These are phyloP conservation scores for Leccinum subtestaceum DNA, from an alignment of 768 basidiomycete species.

Conservation along the genomic window DNA sequence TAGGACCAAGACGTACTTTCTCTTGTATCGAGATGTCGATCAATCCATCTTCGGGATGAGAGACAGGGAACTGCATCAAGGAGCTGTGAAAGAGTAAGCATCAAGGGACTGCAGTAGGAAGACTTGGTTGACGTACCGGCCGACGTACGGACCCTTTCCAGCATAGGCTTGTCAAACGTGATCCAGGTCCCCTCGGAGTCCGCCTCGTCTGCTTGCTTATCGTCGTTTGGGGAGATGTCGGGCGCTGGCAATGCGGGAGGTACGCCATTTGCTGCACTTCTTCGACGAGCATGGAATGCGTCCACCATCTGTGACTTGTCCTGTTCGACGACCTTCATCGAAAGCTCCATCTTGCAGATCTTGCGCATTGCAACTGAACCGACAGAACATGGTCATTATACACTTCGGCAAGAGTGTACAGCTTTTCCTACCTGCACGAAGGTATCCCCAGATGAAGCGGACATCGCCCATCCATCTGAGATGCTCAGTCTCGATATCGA, in stretches of 20 bases:
- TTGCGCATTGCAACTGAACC: constrained; percentile 55
- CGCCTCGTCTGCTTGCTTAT: constrained; percentile 18
- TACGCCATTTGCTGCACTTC: constrained; percentile 13
- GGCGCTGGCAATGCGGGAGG: constrained; percentile 8
- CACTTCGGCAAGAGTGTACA: background rate
- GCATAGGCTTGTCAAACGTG: constrained; percentile 68
- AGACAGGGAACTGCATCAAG: constrained; percentile 82
- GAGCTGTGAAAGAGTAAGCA: constrained; percentile 41
- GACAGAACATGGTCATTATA: background rate
- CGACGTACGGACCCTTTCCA: constrained; percentile 77
- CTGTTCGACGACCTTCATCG: constrained; percentile 60
- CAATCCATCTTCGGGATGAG: constrained; percentile 72
- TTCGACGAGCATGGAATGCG: constrained; percentile 40
- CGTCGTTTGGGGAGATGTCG: constrained; percentile 12
- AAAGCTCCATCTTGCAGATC: constrained; percentile 66
- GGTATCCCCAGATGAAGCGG: constrained; percentile 71
- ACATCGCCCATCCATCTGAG: constrained; percentile 84
- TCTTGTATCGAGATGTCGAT: constrained; percentile 72
- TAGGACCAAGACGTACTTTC: constrained; percentile 39
- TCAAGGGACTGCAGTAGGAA: background rate
- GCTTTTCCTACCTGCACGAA: constrained; percentile 56
- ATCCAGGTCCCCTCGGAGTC: constrained; percentile 62
- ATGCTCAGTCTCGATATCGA: constrained; percentile 81
- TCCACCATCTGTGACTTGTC: constrained; percentile 74
- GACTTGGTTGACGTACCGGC: constrained; percentile 40